Conservation (phyloP, 805 yeast genomes). For the Wickerhamiella cacticola region DNA sequence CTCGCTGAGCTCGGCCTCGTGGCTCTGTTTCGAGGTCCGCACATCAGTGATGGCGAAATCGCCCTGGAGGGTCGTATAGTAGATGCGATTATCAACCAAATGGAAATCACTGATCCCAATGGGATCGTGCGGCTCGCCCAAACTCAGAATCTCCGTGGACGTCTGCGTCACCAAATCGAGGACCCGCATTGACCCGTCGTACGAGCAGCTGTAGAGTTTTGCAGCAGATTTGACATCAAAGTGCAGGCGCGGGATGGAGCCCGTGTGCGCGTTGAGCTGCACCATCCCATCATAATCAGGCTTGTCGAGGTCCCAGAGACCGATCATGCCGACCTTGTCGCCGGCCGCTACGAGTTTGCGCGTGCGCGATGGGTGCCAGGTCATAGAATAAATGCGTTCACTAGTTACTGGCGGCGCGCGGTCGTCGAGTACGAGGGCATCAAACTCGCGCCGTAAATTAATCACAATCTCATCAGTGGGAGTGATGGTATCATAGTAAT, state of each 20-base stretch:
- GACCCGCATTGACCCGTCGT: slow-evolving; percentile 75
- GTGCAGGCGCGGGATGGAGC: slow-evolving; percentile 53
- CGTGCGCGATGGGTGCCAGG: slow-evolving; percentile 60
- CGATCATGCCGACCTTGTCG: slow-evolving; percentile 76
- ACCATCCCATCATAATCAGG: slow-evolving; percentile 36
- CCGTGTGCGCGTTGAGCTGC: slow-evolving; percentile 62
- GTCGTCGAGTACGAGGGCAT: slow-evolving; percentile 44
- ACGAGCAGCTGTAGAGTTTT: slow-evolving; percentile 57
- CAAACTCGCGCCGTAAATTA: slow-evolving; percentile 43
- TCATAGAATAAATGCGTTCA: slow-evolving; percentile 60
- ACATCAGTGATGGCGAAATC: slow-evolving; percentile 64
- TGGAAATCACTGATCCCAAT: slow-evolving; percentile 68
- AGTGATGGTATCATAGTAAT: slow-evolving; percentile 37
- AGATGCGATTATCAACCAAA: slow-evolving; percentile 45
- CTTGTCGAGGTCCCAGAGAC: slow-evolving; percentile 68
- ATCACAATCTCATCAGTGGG: slow-evolving; percentile 41
- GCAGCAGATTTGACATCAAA: slow-evolving; percentile 40
- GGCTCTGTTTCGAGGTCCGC: slow-evolving; percentile 32
- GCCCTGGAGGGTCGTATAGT: slow-evolving; percentile 69
- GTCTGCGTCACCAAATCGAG: slow-evolving; percentile 53
- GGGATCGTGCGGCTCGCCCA: slow-evolving; percentile 31
- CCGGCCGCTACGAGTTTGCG: slow-evolving; percentile 68
- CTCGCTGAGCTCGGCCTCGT: slow-evolving; percentile 50
- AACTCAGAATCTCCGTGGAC: slow-evolving; percentile 49
- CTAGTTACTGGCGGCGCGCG: slow-evolving; percentile 48